Evolutionary conservation across 352 stramenopile genomes (phyloP).

Genomic region (Phytopythium helicoides): DNA sequence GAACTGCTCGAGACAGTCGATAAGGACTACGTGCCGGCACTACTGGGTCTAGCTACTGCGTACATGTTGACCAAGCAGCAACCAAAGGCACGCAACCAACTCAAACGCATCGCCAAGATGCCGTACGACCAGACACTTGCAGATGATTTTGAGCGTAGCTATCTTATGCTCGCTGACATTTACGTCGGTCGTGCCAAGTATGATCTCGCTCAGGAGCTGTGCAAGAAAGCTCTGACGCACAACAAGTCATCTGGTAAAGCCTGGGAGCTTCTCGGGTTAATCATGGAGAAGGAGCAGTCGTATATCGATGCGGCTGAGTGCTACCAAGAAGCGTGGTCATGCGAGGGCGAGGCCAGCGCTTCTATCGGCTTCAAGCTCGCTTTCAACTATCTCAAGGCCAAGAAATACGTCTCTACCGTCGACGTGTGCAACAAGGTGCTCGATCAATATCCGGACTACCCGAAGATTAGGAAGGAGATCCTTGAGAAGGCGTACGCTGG

Average conservation of each 20-base stretch:
- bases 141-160: slow-evolving; percentile 93
- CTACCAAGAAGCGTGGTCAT: slow-evolving; percentile 90
- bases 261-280: slow-evolving; percentile 92
- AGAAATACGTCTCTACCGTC: slow-evolving; percentile 88
- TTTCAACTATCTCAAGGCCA: slow-evolving; percentile 96
- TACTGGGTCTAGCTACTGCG: slow-evolving; percentile 86
- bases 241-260: slow-evolving; percentile 92
- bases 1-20: slow-evolving; percentile 87
- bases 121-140: slow-evolving; percentile 81
- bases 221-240: slow-evolving; percentile 90
- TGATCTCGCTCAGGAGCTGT: slow-evolving; percentile 92
- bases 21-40: slow-evolving; percentile 87
- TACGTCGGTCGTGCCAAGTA: slow-evolving; percentile 92
- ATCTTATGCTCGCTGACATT: slow-evolving; percentile 92
- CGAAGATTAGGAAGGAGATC: slow-evolving; percentile 94
- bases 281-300: slow-evolving; percentile 94
- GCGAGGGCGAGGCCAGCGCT: slow-evolving; percentile 81
- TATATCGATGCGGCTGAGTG: slow-evolving; percentile 92
- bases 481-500: slow-evolving; percentile 88
- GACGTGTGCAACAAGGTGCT: slow-evolving; percentile 94
- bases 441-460: slow-evolving; percentile 93
- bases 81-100: slow-evolving; percentile 91
- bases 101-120: slow-evolving; percentile 96
- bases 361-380: slow-evolving; percentile 93
- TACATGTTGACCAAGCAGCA: slow-evolving; percentile 94